These are phyloP conservation scores for Lachnellula hyalina DNA, from an alignment of 2,329 filamentous ascomycete genomes.

Conservation along the genomic window DNA sequence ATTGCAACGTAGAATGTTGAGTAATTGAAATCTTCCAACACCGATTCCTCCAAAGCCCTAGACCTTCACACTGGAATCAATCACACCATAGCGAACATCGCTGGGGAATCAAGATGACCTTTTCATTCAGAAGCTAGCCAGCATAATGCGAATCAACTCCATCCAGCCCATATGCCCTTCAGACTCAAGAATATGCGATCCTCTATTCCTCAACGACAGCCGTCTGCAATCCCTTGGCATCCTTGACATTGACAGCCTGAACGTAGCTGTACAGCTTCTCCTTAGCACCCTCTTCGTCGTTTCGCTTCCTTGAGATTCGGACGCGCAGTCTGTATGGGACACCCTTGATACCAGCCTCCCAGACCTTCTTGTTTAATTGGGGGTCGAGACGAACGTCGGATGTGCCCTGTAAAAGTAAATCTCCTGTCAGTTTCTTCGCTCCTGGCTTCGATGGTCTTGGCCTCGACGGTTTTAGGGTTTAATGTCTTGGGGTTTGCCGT, in stretches of 20 bases:
- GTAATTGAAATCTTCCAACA: not conserved
- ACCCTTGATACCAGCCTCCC: conserved; percentile 98
- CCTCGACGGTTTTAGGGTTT: not conserved
- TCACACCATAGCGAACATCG: not conserved
- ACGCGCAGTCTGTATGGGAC: conserved; percentile 95
- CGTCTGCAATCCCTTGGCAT: conserved; percentile 95
- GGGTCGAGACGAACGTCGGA: conserved; percentile 96
- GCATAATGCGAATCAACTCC: conserved; percentile 30
- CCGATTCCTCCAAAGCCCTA: not conserved
- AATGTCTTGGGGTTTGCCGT: conserved; percentile 38
- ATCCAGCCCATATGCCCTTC: conserved; percentile 19
- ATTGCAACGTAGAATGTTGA: not conserved
- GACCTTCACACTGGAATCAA: not conserved
- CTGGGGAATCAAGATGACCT: conserved; percentile 20
- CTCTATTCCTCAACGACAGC: conserved; percentile 72
- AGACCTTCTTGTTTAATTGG: conserved; percentile 99
- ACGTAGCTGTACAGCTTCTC: conserved; percentile 99
- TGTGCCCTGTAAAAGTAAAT: conserved; percentile 65
- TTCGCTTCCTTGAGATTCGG: conserved; percentile 98
- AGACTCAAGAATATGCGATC: conserved; percentile 12
- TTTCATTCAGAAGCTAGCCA: conserved; percentile 31
- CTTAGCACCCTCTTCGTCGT: conserved; percentile 99
- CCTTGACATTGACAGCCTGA: conserved; percentile 99
- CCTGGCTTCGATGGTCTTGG: not conserved
- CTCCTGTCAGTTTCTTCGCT: conserved; percentile 6